Conservation (phyloP, 129 eudicot genomes). For the Pseudognaphalium luteoalbum region DNA sequence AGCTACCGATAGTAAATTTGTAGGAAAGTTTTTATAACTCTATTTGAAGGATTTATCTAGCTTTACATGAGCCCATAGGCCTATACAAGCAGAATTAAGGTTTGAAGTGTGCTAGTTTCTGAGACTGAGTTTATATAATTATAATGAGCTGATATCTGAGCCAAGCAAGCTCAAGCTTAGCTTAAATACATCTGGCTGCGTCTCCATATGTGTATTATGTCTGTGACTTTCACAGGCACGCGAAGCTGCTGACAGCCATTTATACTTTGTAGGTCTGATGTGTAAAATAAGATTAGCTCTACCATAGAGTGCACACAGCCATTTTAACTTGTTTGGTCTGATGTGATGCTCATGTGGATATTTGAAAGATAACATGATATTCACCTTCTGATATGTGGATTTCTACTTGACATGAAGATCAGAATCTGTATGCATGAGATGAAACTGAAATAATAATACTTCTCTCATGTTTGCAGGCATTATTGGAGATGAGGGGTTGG, state of each 20-base stretch:
- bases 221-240: not conserved
- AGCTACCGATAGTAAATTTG: not conserved
- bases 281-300: not conserved
- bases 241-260: not conserved
- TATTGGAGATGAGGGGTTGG: conserved; percentile 85
- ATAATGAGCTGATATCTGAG: not conserved
- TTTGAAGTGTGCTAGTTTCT: not conserved
- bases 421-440: not conserved
- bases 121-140: not conserved
- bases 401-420: not conserved
- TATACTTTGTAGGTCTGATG: not conserved
- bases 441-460: conserved; percentile 4
- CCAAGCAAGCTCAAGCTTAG: not conserved
- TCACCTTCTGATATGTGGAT: not conserved
- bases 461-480: conserved; percentile 51
- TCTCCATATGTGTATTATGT: not conserved
- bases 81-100: not conserved
- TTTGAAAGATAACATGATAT: not conserved
- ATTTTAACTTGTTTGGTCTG: not conserved
- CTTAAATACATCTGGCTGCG: not conserved
- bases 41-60: not conserved
- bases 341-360: not conserved
- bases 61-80: not conserved
- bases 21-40: not conserved
- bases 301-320: not conserved